Evolutionary conservation across 2,329 filamentous ascomycete genomes (phyloP).

Genomic region (Scedosporium boydii): DNA sequence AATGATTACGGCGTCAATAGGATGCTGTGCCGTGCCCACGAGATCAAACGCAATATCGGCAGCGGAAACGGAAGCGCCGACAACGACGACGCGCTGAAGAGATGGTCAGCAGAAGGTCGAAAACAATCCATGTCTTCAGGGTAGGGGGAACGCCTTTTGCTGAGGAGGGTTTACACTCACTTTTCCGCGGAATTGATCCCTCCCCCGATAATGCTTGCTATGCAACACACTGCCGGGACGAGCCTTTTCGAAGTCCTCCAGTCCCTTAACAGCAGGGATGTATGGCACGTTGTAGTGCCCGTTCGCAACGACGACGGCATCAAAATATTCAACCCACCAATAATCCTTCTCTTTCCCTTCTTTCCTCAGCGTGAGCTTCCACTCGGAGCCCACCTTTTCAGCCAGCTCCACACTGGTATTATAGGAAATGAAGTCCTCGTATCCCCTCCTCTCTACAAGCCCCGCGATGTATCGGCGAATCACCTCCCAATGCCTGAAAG

Average conservation of each 20-base stretch:
- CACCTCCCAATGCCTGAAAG: slow-evolving; percentile 52
- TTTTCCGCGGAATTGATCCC: slow-evolving; percentile 34
- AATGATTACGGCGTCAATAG: slow-evolving; percentile 26
- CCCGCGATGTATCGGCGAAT: slow-evolving; percentile 44
- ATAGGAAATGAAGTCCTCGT: slow-evolving; percentile 42
- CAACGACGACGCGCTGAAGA: slow-evolving; percentile 44
- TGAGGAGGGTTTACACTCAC: slow-evolving; percentile 17
- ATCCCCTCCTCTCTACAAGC: slow-evolving; percentile 41
- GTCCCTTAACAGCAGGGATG: slow-evolving; percentile 37
- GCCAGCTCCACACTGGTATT: slow-evolving; percentile 53
- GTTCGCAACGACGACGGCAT: slow-evolving; percentile 50
- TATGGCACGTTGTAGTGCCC: slow-evolving; percentile 54
- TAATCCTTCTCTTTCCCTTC: slow-evolving; percentile 24
- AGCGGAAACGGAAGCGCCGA: slow-evolving; percentile 56
- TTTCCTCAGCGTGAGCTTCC: slow-evolving; percentile 42
- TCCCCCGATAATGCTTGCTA: slow-evolving; percentile 42
- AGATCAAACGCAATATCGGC: slow-evolving; percentile 51
- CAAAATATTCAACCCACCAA: slow-evolving; percentile 38
- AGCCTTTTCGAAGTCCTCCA: slow-evolving; percentile 34
- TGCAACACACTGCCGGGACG: slow-evolving; percentile 42
- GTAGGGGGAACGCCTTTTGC: not conserved
- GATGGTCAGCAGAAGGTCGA: not conserved
- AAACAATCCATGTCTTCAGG: not conserved
- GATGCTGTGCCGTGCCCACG: slow-evolving; percentile 30
- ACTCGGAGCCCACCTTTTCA: slow-evolving; percentile 39